These are phyloP conservation scores for Barnettozyma botsteinii DNA, from an alignment of 805 yeast genomes.

Conservation along the genomic window DNA sequence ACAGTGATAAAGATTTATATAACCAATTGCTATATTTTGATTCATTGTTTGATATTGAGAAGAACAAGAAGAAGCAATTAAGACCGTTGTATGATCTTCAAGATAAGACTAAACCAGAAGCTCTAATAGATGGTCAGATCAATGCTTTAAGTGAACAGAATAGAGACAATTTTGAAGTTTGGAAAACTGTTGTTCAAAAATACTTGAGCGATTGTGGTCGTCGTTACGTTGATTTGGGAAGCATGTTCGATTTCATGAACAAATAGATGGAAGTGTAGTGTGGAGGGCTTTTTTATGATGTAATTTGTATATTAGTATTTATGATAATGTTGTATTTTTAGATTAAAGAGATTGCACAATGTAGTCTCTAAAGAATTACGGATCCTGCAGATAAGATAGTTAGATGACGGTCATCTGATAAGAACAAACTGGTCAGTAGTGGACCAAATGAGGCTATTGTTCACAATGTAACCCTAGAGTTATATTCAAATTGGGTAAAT, in stretches of 20 bases:
- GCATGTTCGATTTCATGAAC: constrained; percentile 60
- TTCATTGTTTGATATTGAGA: constrained; percentile 75
- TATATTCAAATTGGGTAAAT: no score
- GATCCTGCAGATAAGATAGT: no score
- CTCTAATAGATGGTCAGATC: constrained; percentile 43
- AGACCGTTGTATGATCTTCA: constrained; percentile 45
- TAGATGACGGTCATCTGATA: no score
- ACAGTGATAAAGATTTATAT: constrained; percentile 74
- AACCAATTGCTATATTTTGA: constrained; percentile 78
- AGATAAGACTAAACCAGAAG: constrained; percentile 29
- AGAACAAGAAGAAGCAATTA: constrained; percentile 53
- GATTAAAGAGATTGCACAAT: no score
- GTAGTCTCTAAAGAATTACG: no score
- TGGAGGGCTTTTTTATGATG: no score
- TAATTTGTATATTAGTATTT: no score
- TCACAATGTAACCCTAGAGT: no score
- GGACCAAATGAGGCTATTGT: no score
- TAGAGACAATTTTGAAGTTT: constrained; percentile 48
- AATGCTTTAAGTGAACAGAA: constrained; percentile 79
- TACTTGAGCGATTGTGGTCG: constrained; percentile 82
- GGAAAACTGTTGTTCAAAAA: constrained; percentile 56
- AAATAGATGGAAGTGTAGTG: constrained; percentile 2
- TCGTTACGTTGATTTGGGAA: constrained; percentile 79
- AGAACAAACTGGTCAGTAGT: no score
- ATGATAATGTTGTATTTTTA: no score